phyloP scores from a whole-genome alignment of 352 stramenopile genomes.

The Pythium brassicae region DNA sequence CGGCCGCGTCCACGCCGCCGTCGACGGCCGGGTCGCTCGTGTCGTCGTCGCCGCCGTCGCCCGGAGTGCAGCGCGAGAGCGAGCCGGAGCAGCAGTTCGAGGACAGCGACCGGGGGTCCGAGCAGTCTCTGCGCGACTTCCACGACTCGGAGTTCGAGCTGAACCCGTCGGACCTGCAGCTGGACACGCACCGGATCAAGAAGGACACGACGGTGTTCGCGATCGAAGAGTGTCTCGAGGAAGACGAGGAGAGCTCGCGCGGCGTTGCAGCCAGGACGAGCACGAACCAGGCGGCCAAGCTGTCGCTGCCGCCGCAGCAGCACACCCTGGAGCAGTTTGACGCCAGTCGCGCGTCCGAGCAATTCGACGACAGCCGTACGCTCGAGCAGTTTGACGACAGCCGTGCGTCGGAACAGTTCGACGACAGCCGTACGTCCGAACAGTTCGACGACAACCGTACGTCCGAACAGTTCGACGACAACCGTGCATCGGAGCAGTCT shows the following conservation, averaged over 20 bases:
- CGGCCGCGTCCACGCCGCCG: constrained; percentile 9
- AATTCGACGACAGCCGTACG: too few relatives aligned
- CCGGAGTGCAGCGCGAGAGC: constrained; percentile 22
- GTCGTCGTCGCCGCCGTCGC: constrained; percentile 24
- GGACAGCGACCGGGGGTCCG: constrained; percentile 6
- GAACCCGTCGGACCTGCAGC: constrained; percentile 25
- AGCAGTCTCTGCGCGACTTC: constrained; percentile 21
- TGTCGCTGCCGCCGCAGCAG: too few relatives aligned
- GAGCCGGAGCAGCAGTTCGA: constrained; percentile 9
- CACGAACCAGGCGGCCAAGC: constrained; percentile 12
- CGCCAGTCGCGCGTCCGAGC: too few relatives aligned
- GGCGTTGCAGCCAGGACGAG: constrained; percentile 1
- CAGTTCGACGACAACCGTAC: constrained; percentile 30
- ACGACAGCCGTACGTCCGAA: too few relatives aligned
- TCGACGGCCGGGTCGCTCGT: constrained; percentile 1
- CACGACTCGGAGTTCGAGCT: constrained; percentile 65
- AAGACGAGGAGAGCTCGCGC: constrained; percentile 15
- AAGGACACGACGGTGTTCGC: constrained; percentile 4
- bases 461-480: constrained; percentile 23
- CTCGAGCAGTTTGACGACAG: too few relatives aligned
- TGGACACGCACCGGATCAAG: not conserved
- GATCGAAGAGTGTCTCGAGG: constrained; percentile 9
- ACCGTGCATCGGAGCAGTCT: constrained; percentile 11
- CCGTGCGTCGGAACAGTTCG: too few relatives aligned
- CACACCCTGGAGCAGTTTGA: too few relatives aligned